Conservation (phyloP, 2,329 filamentous ascomycete species). For the Sporothrix brasiliensis region DNA sequence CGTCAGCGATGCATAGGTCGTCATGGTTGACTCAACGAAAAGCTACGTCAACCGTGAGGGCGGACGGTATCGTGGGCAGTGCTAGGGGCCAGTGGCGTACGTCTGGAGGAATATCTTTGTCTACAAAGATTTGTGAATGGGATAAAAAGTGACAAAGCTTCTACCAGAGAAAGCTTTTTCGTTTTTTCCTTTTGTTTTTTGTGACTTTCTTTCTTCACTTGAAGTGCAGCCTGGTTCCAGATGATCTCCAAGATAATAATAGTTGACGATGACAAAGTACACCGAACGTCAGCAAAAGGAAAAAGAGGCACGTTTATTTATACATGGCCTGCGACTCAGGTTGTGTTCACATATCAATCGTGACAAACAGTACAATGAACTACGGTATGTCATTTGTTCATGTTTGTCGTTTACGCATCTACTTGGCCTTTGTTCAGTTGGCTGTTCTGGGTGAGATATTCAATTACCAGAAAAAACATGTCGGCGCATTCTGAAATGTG, state of each 20-base stretch:
- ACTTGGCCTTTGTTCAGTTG: no score
- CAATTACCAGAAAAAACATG: no score
- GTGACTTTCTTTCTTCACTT: not conserved
- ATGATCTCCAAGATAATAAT: not conserved
- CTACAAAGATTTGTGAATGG: not conserved
- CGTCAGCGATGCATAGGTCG: not conserved
- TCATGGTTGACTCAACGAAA: not conserved
- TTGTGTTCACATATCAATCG: no score
- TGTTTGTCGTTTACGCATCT: no score
- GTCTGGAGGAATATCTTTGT: not conserved
- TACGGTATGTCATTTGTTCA: no score
- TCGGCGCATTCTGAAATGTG: no score
- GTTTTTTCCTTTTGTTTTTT: no score
- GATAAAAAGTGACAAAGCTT: not conserved
- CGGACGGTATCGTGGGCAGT: not conserved
- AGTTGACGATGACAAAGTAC: not conserved
- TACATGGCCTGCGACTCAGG: no score
- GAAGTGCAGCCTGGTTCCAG: not conserved
- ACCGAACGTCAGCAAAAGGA: no score
- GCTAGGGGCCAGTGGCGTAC: not conserved
- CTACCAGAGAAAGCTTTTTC: not conserved
- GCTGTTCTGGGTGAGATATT: no score
- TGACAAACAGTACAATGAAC: no score
- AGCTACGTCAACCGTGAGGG: slow-evolving; percentile 1
- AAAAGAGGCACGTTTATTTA: no score